These are phyloP conservation scores for Centaurea solstitialis DNA, from an alignment of 129 eudicot genomes.

Conservation along the genomic window DNA sequence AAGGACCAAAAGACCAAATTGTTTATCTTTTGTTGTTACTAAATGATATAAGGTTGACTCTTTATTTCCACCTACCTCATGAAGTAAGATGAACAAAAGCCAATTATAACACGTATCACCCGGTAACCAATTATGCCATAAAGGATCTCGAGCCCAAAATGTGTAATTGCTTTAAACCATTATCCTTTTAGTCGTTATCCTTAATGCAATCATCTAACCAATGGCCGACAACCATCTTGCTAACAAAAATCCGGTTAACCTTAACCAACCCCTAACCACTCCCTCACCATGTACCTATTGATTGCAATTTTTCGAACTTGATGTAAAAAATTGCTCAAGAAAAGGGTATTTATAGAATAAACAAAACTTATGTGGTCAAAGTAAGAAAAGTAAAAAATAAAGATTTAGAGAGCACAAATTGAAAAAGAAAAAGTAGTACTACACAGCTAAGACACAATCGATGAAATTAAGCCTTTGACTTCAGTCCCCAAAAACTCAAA, in stretches of 20 bases:
- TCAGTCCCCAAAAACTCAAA: constrained; percentile 30
- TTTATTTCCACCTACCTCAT: not conserved
- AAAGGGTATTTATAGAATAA: not conserved
- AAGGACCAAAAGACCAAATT: not conserved
- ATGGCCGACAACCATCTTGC: not conserved
- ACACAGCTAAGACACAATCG: constrained; percentile 36
- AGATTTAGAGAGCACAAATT: constrained; percentile 5
- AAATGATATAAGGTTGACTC: not conserved
- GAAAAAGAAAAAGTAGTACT: constrained; percentile 15
- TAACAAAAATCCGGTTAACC: not conserved
- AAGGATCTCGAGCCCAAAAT: not conserved
- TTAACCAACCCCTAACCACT: not conserved
- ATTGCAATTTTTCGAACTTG: not conserved
- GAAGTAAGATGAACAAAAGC: not conserved
- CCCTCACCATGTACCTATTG: not conserved
- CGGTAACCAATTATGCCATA: not conserved
- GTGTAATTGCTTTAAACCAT: not conserved
- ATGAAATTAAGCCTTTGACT: constrained; percentile 35
- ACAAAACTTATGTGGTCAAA: constrained; percentile 8
- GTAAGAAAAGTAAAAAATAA: not conserved
- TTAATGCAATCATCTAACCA: not conserved
- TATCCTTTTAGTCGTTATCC: not conserved
- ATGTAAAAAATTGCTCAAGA: not conserved
- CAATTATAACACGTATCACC: not conserved
- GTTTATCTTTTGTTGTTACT: not conserved